Base-by-base conservation (phyloP, 257 asterid species). In the Eustoma russellianum region DNA sequence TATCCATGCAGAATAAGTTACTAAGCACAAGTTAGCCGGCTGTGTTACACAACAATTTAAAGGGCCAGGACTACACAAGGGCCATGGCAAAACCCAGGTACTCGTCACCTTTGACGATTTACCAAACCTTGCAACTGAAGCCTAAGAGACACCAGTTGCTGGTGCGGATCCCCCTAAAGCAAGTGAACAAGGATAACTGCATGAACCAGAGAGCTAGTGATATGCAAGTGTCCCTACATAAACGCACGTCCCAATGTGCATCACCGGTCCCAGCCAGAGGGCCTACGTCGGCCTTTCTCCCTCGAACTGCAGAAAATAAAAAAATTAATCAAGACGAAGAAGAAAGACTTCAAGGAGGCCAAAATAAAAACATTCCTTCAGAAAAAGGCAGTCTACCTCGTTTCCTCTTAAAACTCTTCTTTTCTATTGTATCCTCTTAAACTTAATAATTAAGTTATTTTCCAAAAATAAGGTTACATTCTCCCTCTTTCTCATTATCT, bases 241-340 rank as follows among this genome's bases (percentile, higher is more conserved):
- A 24, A 24, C 1, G 12, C 12, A 8, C 43, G 7, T 38, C 12
- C 12, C 12, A 38, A 11, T 7, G 7, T 38, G 43, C 43, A 53
- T 66, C 60, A 91, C 46, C 85, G 83, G 70, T 91, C 98, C 98
- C 98, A 87, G 56, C 96, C 96, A 61, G 96, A 86, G 41, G 92
- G 94, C 63, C 94, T 80, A 71, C 96, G 74, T 64, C 98, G 82
- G 11, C 74, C 52, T 69, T 70, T 78, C 52, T 84, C 95, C 67
- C 83, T 80, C 63, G 76, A 74, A 58, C 59, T 66, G 65, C 57
- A 66, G 56, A 40, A 41, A 61, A 40, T 45, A 17, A 18, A 9
- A 33, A 52, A 17, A 57, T n/a, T 7, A 28, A 6, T 13, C 14
- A 35, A 14, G 35, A 55, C 40, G 9, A n/a, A 50, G 17, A 16